These are phyloP conservation scores for Tirmania nivea DNA, from an alignment of 495 filamentous ascomycete species.

Conservation along the genomic window DNA sequence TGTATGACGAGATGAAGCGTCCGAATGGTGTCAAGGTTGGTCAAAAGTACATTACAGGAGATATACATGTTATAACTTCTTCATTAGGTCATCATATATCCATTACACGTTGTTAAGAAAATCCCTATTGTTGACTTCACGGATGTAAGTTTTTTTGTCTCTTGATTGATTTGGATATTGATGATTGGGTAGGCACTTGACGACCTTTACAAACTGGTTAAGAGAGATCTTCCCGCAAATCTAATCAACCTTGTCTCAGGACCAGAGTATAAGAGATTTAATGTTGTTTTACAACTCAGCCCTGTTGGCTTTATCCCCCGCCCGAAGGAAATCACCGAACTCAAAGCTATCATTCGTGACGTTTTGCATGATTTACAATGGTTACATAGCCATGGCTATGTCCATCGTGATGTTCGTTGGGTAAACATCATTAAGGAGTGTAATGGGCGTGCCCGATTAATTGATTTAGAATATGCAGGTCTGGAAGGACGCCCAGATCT, in stretches of 20 bases:
- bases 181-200: no score
- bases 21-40: no score
- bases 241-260: neutral
- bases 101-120: no score
- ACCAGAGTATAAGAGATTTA: neutral
- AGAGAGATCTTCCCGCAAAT: neutral
- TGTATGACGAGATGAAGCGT: neutral
- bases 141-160: no score
- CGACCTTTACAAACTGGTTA: neutral
- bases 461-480: neutral
- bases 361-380: slow-evolving; percentile 1
- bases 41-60: no score
- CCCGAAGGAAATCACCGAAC: neutral
- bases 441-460: neutral
- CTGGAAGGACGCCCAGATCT: neutral
- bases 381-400: neutral
- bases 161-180: no score
- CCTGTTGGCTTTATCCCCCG: neutral
- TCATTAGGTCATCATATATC: no score
- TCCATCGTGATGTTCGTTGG: slow-evolving; percentile 7
- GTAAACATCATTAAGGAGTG: slow-evolving; percentile 3
- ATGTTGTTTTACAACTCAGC: neutral
- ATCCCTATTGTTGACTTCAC: no score
- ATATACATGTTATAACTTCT: no score
- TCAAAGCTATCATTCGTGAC: neutral